A percentile compares a stretch with the other conserved stretches of the same genome.
Conservation (phyloP, 1,284 basidiomycete genomes). For the Meira nashicola region DNA sequence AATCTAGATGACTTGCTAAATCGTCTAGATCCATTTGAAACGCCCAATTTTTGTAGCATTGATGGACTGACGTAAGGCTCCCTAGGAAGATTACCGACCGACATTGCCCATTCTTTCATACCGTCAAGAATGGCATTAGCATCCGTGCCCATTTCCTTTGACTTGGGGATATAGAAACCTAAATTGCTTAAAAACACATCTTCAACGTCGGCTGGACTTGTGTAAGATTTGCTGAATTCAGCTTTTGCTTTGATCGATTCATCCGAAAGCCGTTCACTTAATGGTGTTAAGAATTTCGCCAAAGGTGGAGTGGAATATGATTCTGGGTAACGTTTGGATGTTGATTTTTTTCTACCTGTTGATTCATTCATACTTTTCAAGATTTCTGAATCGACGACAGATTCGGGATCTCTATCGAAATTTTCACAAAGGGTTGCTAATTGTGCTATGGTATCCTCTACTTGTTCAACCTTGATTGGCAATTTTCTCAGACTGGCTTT, state of each 20-base stretch:
- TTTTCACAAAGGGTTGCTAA: conserved; percentile 59
- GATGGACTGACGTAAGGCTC: conserved; percentile 25
- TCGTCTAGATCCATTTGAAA: conserved; percentile 9
- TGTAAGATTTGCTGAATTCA: conserved; percentile 16
- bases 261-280: conserved; percentile 1
- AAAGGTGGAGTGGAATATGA: background rate
- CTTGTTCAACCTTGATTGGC: conserved; percentile 65
- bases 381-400: conserved; percentile 16
- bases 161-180: conserved; percentile 29
- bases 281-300: background rate
- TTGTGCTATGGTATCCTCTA: conserved; percentile 59
- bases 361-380: background rate
- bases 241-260: conserved; percentile 13
- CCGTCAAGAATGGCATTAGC: conserved; percentile 25
- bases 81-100: conserved; percentile 20
- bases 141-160: conserved; percentile 23
- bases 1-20: background rate
- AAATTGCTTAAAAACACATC: conserved; percentile 21
- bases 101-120: conserved; percentile 28
- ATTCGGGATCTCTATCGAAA: conserved; percentile 59
- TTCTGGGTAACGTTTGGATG: conserved; percentile 13
- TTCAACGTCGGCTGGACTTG: conserved; percentile 15
- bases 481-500: conserved; percentile 65
- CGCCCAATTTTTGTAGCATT: conserved; percentile 28
- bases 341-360: background rate